Percentiles rank a stretch among this genome's conserved stretches.
Evolutionary conservation across 2,329 filamentous ascomycete genomes (phyloP).

Genomic region (Achaetomium macrosporum): DNA sequence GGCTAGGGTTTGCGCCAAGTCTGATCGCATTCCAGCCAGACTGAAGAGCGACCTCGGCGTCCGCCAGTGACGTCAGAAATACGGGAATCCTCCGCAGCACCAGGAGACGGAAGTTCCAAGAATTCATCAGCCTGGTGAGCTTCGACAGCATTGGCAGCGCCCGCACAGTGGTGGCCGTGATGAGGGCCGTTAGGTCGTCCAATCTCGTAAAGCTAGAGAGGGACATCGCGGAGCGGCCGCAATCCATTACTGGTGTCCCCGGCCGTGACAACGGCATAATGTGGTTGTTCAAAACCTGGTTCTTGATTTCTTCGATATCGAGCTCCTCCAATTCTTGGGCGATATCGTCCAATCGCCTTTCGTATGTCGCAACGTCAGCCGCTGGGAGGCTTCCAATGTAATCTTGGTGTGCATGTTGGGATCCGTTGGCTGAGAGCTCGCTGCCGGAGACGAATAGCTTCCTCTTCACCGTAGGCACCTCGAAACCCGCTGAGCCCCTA

Average conservation of each 20-base stretch:
- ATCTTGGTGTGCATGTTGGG: constrained; percentile 18
- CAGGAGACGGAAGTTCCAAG: constrained; percentile 71
- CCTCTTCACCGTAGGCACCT: constrained; percentile 39
- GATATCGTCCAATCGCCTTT: constrained; percentile 69
- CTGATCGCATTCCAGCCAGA: constrained; percentile 60
- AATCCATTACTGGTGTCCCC: constrained; percentile 41
- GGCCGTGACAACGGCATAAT: constrained; percentile 55
- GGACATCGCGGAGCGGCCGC: constrained; percentile 37
- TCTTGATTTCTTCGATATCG: constrained; percentile 82
- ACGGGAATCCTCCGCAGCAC: constrained; percentile 69
- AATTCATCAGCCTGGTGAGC: constrained; percentile 64
- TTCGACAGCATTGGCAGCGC: constrained; percentile 74
- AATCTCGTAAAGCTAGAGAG: constrained; percentile 59
- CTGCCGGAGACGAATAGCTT: constrained; percentile 30
- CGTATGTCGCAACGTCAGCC: constrained; percentile 60
- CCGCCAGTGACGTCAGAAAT: constrained; percentile 60
- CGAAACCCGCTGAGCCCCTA: constrained; percentile 49
- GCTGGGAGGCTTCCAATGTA: constrained; percentile 69
- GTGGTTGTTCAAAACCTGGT: constrained; percentile 76
- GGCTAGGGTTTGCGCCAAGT: constrained; percentile 3
- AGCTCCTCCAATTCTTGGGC: constrained; percentile 61
- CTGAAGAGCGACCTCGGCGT: constrained; percentile 58
- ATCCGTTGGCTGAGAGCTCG: constrained; percentile 1
- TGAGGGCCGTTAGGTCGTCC: constrained; percentile 83
- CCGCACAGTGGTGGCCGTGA: constrained; percentile 88